Evolutionary conservation across 2,329 filamentous ascomycete species (phyloP), one percentile per base, ranked within the genome.

Genomic region (Pseudogymnoascus sp.): DNA sequence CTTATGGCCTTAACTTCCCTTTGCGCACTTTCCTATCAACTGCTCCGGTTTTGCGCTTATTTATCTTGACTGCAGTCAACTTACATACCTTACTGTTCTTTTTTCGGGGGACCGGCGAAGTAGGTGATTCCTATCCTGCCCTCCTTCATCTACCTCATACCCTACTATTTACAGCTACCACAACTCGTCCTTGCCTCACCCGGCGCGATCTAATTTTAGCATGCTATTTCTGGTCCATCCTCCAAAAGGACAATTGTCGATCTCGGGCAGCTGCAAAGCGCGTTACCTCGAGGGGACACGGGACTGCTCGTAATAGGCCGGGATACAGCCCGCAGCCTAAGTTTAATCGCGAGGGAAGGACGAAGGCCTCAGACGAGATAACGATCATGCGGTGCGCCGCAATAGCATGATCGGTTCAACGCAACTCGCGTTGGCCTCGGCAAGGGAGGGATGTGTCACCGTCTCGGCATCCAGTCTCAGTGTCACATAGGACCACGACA

Each of bases 281-380:
- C 45, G 45, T 52, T 52, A 52, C 26, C 45, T 7, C 26, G 4
- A 52, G 26, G 8, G 45, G 26, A 52, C 45, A 52, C 45, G 45
- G 45, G 45, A 52, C 26, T 31, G 26, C 26, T 52, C 45, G 45
- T 31, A 52, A 52, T 52, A 52, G 31, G n/a, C 45, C 45, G 45
- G 33, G 26, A 52, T 33, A 52, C 6, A 31, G 45, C 3, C 45
- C 26, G 45, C 45, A 52, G 26, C 8, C 26, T n/a, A 52, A 33
- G 26, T 2, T 52, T 52, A 52, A 52, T 16, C 26, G 45, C 45
- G 8, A 52, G 26, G 26, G 45, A 52, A 52, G 45, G 45, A 52
- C 45, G n/a, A 33, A 33, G 45, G 45, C 45, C 45, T 52, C 45
- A 52, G 45, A 52, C 26, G 45, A 52, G 45, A 52, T 26, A 52